Conservation (phyloP, 805 yeast genomes). For the Saccharomycopsis sp. region DNA sequence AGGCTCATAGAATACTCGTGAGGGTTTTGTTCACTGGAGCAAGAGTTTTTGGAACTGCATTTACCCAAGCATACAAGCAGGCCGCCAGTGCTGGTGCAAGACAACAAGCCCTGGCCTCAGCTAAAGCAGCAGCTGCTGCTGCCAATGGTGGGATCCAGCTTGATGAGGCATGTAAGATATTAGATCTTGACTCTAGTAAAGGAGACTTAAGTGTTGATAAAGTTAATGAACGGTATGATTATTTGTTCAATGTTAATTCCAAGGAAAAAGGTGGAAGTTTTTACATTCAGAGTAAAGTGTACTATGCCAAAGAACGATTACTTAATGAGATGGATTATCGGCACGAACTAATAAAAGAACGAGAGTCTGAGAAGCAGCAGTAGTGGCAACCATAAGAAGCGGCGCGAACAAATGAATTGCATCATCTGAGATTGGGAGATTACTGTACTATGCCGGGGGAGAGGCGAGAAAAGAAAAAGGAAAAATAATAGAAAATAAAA, state of each 20-base stretch:
- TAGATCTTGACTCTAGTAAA: slow-evolving; percentile 61
- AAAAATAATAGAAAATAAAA: too few relatives aligned
- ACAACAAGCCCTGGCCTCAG: slow-evolving; percentile 45
- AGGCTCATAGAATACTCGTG: slow-evolving; percentile 88
- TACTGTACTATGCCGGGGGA: too few relatives aligned
- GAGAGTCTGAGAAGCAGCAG: slow-evolving; percentile 20
- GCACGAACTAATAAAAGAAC: slow-evolving; percentile 34
- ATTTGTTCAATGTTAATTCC: slow-evolving; percentile 80
- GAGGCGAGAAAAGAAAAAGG: too few relatives aligned
- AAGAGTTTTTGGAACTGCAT: slow-evolving; percentile 91
- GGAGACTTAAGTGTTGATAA: slow-evolving; percentile 48
- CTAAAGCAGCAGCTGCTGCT: slow-evolving; percentile 36
- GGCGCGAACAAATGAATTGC: too few relatives aligned
- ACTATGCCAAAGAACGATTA: slow-evolving; percentile 87
- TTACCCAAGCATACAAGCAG: slow-evolving; percentile 93
- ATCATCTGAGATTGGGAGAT: too few relatives aligned
- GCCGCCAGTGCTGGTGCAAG: slow-evolving; percentile 92
- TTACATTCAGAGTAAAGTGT: slow-evolving; percentile 87
- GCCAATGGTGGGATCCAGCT: slow-evolving; percentile 73
- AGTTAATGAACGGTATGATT: slow-evolving; percentile 65
- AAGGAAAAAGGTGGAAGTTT: slow-evolving; percentile 96
- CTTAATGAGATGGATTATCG: slow-evolving; percentile 65
- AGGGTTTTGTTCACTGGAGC: slow-evolving; percentile 93
- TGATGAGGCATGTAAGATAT: slow-evolving; percentile 87
- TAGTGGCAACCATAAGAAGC: too few relatives aligned